Evolutionary conservation across 192 early-diverging fungal genomes (phyloP), one percentile per base, ranked within the genome.

Genomic region (Gamsiella multidivaricata): DNA sequence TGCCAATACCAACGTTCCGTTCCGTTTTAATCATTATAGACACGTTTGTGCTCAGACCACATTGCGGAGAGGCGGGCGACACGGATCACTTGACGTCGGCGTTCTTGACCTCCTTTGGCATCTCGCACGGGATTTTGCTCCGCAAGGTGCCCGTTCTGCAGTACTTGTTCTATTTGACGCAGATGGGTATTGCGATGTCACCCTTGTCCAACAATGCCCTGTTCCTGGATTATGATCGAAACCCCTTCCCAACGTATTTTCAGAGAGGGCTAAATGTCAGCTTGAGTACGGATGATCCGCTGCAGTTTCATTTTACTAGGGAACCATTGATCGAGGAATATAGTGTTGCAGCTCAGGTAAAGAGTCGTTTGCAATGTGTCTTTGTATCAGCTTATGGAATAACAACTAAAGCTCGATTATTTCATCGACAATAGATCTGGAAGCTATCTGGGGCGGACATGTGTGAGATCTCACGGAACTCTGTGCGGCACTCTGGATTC

Each of bases 311-410:
- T 69, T 96, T 94, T 57, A 98, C 96, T 10, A 95, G 94, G 72
- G 96, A 98, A 76, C 96, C 96, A 0, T 66, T 98, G 79, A 98
- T 97, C 81, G 96, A 98, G 76, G 96, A 98, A 75, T 98, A 95
- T 80, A 94, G 93, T 64, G 93, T 97, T 1, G 95, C 94, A 3
- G 93, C 95, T 32, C 95, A 97, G 88, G 88, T 91, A 56, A 47
- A 59, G 23, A 57, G 5, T 28, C 25, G 4, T 42, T 45, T 7
- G 15, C 15, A 37, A 20, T 52, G 17, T 61, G 66, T 57, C 22
- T 29, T 0, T 55, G 31, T 29, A 8, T 18, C 9, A 33, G 67
- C 25, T 15, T n/a, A n/a, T n/a, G n/a, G n/a, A n/a, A n/a, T n/a
- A n/a, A n/a, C n/a, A n/a, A n/a, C n/a, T n/a, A n/a, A n/a, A n/a